Evolutionary conservation across 1,284 basidiomycete species (phyloP), one percentile per base, ranked within the genome.

Genomic region (Malassezia japonica): DNA sequence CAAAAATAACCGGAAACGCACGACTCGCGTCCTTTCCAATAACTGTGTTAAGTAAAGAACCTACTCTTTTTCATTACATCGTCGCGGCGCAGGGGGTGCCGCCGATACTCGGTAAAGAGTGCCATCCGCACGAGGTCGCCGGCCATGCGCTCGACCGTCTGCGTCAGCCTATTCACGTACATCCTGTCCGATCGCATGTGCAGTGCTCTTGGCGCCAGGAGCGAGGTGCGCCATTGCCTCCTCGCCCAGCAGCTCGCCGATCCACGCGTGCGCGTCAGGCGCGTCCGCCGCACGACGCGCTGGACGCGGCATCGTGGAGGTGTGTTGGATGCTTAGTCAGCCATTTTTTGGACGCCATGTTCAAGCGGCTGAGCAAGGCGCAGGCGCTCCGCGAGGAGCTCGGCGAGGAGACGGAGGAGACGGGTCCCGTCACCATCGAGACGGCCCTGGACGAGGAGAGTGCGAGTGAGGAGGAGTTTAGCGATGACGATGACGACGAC

Each of bases 91-190:
- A 64, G 18, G 6, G 61, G 24, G 0, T 27, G 40, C 5, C 60
- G 41, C 13, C 45, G 41, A 39, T 55, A 55, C 34, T 64, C 61
- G 21, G 35, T 27, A n/a, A 57, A 59, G 7, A 64, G 46, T n/a
- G 61, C 57, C n/a, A 61, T 15, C 2, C 61, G 50, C 9, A 59
- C 57, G 16, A 64, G 44, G 12, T 64, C 61, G n/a, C 44, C 38
- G 1, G 45, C 47, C 37, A 51, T 61, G n/a, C 54, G 44, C 10
- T 52, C 44, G 2, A 52, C 8, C 13, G 48, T 48, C 53, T 61
- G 44, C 6, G 34, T 46, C 5, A 42, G 34, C 31, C 6, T 24
- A 38, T n/a, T 13, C 6, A 38, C 50, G 21, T 13, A 50, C 48
- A n/a, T 42, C 36, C 24, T 23, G 25, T 5, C 42, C 47, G 3